Conservation (phyloP, 1,284 basidiomycete species). For the Hymenochaete sp. region DNA sequence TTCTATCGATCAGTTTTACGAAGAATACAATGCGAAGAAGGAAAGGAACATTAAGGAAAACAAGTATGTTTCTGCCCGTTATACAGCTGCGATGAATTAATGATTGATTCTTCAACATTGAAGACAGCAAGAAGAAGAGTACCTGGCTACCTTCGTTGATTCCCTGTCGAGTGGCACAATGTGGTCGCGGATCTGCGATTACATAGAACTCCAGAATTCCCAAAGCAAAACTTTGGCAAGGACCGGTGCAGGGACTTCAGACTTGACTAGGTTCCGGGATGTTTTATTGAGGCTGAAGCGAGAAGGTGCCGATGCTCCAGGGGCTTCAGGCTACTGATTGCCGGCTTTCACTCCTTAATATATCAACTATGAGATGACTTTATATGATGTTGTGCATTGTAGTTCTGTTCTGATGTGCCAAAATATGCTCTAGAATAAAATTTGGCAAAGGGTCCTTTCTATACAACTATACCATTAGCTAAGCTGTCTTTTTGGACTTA, state of each 20-base stretch:
- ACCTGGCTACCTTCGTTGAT: slow-evolving; percentile 63
- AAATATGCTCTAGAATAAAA: too few relatives aligned
- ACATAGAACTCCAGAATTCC: slow-evolving; percentile 89
- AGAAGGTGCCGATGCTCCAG: slow-evolving; percentile 85
- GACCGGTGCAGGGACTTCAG: slow-evolving; percentile 80
- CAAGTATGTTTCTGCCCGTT: slow-evolving; percentile 57
- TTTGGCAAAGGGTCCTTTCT: too few relatives aligned
- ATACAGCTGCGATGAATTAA: not conserved
- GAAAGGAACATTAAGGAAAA: slow-evolving; percentile 91
- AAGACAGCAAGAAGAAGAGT: slow-evolving; percentile 86
- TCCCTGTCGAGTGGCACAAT: slow-evolving; percentile 87
- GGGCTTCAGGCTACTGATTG: slow-evolving; percentile 83
- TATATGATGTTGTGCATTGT: too few relatives aligned
- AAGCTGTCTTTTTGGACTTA: too few relatives aligned
- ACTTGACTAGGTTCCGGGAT: slow-evolving; percentile 87
- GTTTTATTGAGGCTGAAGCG: slow-evolving; percentile 78
- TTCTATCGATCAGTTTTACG: slow-evolving; percentile 94
- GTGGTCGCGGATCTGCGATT: slow-evolving; percentile 88
- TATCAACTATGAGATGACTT: too few relatives aligned
- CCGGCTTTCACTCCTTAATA: not conserved
- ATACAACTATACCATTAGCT: too few relatives aligned
- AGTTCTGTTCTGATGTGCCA: too few relatives aligned
- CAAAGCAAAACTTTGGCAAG: slow-evolving; percentile 94
- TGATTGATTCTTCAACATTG: not conserved
- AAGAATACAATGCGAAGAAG: slow-evolving; percentile 87